These are phyloP conservation scores for Rhodotorula kratochvilovae DNA, from an alignment of 768 basidiomycete genomes.

Conservation along the genomic window DNA sequence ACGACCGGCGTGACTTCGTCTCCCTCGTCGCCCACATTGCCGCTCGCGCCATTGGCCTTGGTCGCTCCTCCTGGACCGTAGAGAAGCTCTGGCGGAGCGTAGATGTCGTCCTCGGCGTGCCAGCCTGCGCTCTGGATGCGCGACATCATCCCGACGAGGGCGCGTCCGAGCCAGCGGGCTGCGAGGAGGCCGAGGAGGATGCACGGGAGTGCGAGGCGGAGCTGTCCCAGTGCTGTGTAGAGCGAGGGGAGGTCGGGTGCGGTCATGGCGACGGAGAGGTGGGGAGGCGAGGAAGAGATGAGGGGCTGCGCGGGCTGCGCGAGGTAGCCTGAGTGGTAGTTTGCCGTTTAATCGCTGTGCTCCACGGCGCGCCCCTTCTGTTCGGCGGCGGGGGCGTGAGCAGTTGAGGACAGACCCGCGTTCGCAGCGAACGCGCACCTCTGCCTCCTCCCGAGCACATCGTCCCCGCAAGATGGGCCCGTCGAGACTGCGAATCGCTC, in stretches of 20 bases:
- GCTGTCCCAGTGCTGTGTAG: background rate
- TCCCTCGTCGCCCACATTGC: background rate
- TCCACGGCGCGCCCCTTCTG: no score
- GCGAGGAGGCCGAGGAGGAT: slow-evolving; percentile 12
- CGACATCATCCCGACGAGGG: slow-evolving; percentile 20
- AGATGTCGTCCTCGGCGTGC: slow-evolving; percentile 13
- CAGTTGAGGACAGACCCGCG: no score
- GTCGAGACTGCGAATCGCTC: no score
- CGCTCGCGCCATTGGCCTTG: background rate
- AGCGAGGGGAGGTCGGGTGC: background rate
- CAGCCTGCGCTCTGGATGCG: slow-evolving; percentile 26
- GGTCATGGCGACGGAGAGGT: background rate
- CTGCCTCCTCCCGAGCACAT: no score
- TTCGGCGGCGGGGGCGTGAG: no score
- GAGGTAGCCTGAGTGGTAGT: no score
- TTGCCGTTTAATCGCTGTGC: no score
- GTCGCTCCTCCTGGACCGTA: background rate
- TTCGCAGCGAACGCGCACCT: no score
- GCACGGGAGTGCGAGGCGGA: slow-evolving; percentile 20
- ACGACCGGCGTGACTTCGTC: slow-evolving; percentile 34
- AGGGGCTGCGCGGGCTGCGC: no score
- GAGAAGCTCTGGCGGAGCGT: slow-evolving; percentile 4
- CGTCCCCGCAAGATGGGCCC: no score
- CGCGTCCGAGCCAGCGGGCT: slow-evolving; percentile 2
- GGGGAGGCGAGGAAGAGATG: background rate